A percentile compares a stretch with the other conserved stretches of the same genome.
These are phyloP conservation scores for Boletus huronensis DNA, from an alignment of 768 basidiomycete genomes.

Conservation along the genomic window DNA sequence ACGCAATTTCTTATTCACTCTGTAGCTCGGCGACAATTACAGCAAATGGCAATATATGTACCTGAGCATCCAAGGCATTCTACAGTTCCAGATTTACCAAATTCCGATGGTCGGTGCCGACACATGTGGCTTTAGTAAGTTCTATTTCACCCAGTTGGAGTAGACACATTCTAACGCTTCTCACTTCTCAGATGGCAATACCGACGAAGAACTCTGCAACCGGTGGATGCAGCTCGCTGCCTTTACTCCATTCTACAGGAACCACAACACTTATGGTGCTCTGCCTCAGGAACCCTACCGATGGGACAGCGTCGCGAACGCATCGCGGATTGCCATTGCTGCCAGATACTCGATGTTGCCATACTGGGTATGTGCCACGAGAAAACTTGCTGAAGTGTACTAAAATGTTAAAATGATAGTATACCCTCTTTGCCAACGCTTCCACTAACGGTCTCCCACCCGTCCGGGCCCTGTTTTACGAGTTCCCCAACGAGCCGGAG, in stretches of 20 bases:
- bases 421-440: slow-evolving; percentile 69
- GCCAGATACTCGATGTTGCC: slow-evolving; percentile 69
- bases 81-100: slow-evolving; percentile 83
- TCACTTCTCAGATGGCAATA: slow-evolving; percentile 45
- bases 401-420: slow-evolving; percentile 39
- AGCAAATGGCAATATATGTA: slow-evolving; percentile 73
- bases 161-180: neutral
- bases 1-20: neutral
- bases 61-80: slow-evolving; percentile 66
- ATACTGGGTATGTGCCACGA: slow-evolving; percentile 60
- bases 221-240: slow-evolving; percentile 88
- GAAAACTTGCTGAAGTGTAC: neutral
- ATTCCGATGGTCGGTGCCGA: slow-evolving; percentile 85
- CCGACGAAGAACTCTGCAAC: slow-evolving; percentile 77
- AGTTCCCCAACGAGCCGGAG: slow-evolving; percentile 70
- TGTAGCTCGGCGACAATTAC: slow-evolving; percentile 71
- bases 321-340: slow-evolving; percentile 67
- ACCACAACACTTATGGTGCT: slow-evolving; percentile 66
- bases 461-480: slow-evolving; percentile 71
- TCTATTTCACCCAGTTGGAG: neutral
- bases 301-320: slow-evolving; percentile 78
- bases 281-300: slow-evolving; percentile 77
- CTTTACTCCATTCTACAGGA: slow-evolving; percentile 79
- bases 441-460: slow-evolving; percentile 65
- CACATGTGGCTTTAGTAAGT: slow-evolving; percentile 39